Evolutionary conservation across 1,284 basidiomycete genomes (phyloP), one percentile per base, ranked within the genome.

Genomic region (Fomitiporia mediterranea): DNA sequence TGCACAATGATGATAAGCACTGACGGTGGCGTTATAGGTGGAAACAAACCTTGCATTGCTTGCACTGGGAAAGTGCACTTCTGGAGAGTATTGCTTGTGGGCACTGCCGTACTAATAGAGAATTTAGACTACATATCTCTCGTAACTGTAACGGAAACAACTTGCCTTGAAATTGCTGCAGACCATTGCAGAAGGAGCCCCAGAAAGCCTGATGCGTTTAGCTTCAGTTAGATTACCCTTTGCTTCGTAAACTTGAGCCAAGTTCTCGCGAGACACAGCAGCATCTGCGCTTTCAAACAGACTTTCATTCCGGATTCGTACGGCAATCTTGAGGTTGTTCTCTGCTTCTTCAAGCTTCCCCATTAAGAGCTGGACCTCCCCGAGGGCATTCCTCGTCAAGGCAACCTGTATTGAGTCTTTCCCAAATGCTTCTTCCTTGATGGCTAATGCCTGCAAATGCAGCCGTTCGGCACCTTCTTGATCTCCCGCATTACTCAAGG

Each of bases 251-350:
- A n/a, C 39, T 42, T 62, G 64, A 3, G 63, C 71, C 17, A 72
- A 61, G 57, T 70, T 72, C 54, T 73, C 71, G 17, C 69, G 62
- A 28, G 71, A 67, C 13, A 65, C 66, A 2, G 71, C 70, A 7
- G 67, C 64, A 57, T 73, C 71, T 19, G 68, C 59, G 4, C 51
- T 51, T 21, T 62, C 57, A 4, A 60, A 62, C 2, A 19, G 42
- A 3, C 30, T 27, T 15, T 28, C 51, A 19, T 60, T 64, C 53
- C 70, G 67, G 19, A 72, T 63, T 4, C 60, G 43, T 19, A 72
- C 50, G 2, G 71, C 70, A 43, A 62, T 64, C 3, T 62, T 59
- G 23, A 72, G 60, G 54, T 67, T 66, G 6, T 63, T 60, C 56
- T 71, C 69, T 2, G 72, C 69, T 30, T 72, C 66, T 42, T 67